Conservation (phyloP, 768 basidiomycete species). For the Termitomyces sp. region DNA sequence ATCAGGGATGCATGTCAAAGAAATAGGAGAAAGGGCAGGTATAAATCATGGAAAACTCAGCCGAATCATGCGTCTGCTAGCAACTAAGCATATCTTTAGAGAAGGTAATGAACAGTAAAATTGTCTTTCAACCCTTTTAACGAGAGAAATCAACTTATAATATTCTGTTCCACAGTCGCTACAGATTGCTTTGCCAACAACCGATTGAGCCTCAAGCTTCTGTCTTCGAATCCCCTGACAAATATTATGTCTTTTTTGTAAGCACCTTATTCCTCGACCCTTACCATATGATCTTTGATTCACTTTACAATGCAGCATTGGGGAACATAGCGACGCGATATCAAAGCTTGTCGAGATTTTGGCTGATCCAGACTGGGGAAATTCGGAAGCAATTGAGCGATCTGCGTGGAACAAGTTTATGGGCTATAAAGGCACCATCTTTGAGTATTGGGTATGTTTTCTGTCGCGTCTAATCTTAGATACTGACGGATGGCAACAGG, state of each 20-base stretch:
- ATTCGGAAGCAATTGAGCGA: too few relatives aligned
- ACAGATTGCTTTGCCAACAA: background rate
- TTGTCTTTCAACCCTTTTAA: background rate
- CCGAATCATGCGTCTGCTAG: background rate
- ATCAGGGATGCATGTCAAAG: background rate
- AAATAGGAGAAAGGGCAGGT: background rate
- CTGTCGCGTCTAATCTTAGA: too few relatives aligned
- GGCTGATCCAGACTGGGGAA: too few relatives aligned
- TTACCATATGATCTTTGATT: too few relatives aligned
- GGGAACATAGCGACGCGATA: too few relatives aligned
- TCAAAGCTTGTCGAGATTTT: too few relatives aligned
- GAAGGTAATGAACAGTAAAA: background rate
- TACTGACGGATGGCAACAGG: too few relatives aligned
- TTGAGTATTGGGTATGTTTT: too few relatives aligned
- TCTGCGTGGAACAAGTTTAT: too few relatives aligned
- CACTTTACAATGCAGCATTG: too few relatives aligned
- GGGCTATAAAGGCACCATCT: too few relatives aligned
- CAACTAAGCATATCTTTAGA: background rate
- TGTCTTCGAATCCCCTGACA: background rate
- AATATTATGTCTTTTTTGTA: background rate
- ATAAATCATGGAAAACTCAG: background rate
- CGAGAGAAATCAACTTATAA: background rate
- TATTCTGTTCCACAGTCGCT: background rate
- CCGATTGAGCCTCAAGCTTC: background rate
- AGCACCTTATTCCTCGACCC: background rate